These are phyloP conservation scores for Plectosphaerella cucumerina DNA, from an alignment of 2,329 filamentous ascomycete species.

Conservation along the genomic window DNA sequence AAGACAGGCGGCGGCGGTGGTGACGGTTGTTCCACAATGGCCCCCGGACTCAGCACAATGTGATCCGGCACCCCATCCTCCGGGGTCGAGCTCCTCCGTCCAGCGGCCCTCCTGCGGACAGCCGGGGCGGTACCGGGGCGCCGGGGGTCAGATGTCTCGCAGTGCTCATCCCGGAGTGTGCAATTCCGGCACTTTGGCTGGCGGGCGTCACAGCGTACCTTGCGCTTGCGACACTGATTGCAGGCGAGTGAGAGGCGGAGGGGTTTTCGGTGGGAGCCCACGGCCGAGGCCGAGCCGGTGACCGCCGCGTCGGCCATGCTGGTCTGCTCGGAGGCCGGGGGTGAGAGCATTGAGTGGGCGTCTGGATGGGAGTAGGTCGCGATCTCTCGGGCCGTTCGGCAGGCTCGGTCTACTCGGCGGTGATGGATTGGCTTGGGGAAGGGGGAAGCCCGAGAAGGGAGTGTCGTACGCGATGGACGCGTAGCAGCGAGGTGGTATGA, in stretches of 20 bases:
- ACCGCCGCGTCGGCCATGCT: neutral
- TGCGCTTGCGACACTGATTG: constrained; percentile 22
- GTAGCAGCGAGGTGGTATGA: too few relatives aligned
- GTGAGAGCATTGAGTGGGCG: too few relatives aligned
- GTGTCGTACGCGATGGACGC: too few relatives aligned
- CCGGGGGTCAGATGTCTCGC: constrained; percentile 20
- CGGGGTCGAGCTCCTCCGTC: constrained; percentile 5
- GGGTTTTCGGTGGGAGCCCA: constrained; percentile 9
- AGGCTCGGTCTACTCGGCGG: too few relatives aligned
- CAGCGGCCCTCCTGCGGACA: constrained; percentile 14
- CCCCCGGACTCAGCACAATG: too few relatives aligned
- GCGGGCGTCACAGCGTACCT: constrained; percentile 23
- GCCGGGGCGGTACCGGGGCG: constrained; percentile 12
- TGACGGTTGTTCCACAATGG: too few relatives aligned
- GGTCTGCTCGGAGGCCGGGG: too few relatives aligned
- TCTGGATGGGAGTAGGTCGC: too few relatives aligned
- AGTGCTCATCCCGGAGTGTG: constrained; percentile 22
- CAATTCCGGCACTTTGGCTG: constrained; percentile 22
- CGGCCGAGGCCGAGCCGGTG: neutral
- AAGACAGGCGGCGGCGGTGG: too few relatives aligned
- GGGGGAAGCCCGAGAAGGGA: too few relatives aligned
- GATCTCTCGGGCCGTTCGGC: too few relatives aligned
- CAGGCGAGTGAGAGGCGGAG: constrained; percentile 17
- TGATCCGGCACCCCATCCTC: constrained; percentile 3
- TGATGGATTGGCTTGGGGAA: too few relatives aligned